phyloP scores from a whole-genome alignment of 257 asterid species.

The Eucommia ulmoides region DNA sequence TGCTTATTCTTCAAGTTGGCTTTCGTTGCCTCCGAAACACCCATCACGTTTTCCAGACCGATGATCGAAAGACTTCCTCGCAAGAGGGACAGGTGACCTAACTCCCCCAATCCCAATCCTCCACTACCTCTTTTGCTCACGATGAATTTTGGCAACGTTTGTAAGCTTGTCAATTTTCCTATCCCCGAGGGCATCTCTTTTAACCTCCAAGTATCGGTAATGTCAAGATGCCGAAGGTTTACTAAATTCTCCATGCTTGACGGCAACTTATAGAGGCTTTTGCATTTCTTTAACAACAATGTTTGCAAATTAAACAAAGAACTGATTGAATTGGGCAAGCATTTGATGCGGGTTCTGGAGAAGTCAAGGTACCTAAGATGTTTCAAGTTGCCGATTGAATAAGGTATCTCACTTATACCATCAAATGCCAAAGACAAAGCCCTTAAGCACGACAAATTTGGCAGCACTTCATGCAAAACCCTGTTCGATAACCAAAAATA shows the following conservation, averaged over 20 bases:
- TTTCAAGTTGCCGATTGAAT: constrained; percentile 31
- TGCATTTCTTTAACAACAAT: constrained; percentile 5
- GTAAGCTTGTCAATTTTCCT: constrained; percentile 7
- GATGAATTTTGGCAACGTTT: constrained; percentile 10
- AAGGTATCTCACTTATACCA: constrained; percentile 38
- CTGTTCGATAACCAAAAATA: constrained; percentile 23
- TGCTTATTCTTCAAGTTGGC: no score
- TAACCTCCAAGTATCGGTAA: constrained; percentile 2
- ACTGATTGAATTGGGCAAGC: constrained; percentile 29
- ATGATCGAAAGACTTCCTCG: no score
- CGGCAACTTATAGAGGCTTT: constrained; percentile 5
- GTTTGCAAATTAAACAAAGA: constrained; percentile 24
- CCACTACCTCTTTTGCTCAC: constrained; percentile 12
- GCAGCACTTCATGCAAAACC: constrained; percentile 31
- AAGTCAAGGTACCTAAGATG: constrained; percentile 43
- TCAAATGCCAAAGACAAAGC: constrained; percentile 44
- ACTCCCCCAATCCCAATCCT: no score
- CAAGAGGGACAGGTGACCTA: no score
- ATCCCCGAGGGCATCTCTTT: constrained; percentile 17
- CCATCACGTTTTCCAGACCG: no score
- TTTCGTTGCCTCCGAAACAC: no score
- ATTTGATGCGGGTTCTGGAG: constrained; percentile 34
- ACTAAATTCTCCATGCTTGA: not conserved
- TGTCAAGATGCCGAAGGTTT: constrained; percentile 15
- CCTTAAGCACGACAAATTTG: constrained; percentile 28